Base-by-base conservation (phyloP, 805 yeast genomes). In the Yarrowia porcina region DNA sequence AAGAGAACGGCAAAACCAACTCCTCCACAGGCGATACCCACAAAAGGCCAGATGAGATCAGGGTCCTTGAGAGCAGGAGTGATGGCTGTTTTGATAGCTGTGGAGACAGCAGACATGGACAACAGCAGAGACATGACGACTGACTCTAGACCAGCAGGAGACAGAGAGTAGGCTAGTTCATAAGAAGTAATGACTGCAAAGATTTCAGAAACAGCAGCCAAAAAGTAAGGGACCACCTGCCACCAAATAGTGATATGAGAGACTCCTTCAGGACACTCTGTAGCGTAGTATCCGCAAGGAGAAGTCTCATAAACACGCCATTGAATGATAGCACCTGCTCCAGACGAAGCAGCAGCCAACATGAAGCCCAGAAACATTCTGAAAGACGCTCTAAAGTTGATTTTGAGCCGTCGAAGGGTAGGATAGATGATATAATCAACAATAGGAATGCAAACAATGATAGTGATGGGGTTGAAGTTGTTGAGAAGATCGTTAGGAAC, bases 401-500 rank as follows among this genome's bases (percentile, higher is more conserved):
- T 77, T 28, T 74, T 73, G 54, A 68, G 64, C 69, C 71, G 79
- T 70, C 83, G 75, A 47, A 82, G 70, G 4, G 72, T 32, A 64
- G 86, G 85, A 66, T 82, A 82, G 18, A 82, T 41, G 25, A 71
- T 57, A 65, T 77, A 72, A 68, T 82, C 83, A 67, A 82, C 74
- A 57, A 82, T 72, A 64, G 85, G 86, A 64, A 82, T 77, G 65
- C 80, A 72, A 49, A 82, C 74, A 66, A 82, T 80, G 67, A 82
- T 82, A n/a, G 84, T 78, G 64, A 82, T 75, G 44, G 83, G 84
- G 67, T 82, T 82, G 74, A 82, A 81, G 68, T 81, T 82, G 66
- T 74, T 77, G 73, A 81, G 79, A 66, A 82, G 76, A 75, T 82
- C 85, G 68, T 82, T 82, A 64, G 85, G 85, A 67, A 82, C 82